Conservation (phyloP, 2,329 filamentous ascomycete species). For the Arachnomyces sp. region DNA sequence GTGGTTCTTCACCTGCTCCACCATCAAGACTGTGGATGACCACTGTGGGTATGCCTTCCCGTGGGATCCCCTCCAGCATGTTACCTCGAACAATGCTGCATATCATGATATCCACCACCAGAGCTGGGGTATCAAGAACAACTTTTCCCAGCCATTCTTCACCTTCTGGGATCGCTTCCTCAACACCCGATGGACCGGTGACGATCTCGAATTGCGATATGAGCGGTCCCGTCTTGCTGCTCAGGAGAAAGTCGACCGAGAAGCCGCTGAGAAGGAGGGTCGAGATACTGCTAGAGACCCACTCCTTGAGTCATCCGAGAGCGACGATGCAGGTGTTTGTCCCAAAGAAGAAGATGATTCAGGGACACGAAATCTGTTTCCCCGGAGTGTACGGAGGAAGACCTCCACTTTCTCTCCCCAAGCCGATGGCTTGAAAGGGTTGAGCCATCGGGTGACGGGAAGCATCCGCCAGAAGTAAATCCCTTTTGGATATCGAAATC, state of each 20-base stretch:
- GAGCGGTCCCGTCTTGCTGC: conserved; percentile 48
- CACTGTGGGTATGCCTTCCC: conserved; percentile 96
- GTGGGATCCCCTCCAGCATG: conserved; percentile 84
- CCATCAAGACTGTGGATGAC: conserved; percentile 94
- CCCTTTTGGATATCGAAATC: not conserved
- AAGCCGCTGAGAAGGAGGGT: conserved; percentile 26
- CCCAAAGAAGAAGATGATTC: conserved; percentile 17
- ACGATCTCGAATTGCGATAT: conserved; percentile 51
- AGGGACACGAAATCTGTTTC: conserved; percentile 6
- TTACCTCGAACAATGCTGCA: conserved; percentile 89
- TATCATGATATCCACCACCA: conserved; percentile 99
- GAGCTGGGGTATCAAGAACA: conserved; percentile 89
- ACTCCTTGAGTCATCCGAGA: conserved; percentile 8
- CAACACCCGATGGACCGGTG: conserved; percentile 74
- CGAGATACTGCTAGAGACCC: conserved; percentile 18
- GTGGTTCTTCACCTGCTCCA: conserved; percentile 79
- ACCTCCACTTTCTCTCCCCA: conserved; percentile 22
- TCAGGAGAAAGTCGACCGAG: conserved; percentile 48
- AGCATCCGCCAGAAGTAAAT: conserved; percentile 31
- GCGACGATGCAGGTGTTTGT: conserved; percentile 20
- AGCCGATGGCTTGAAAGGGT: conserved; percentile 27
- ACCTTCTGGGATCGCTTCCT: conserved; percentile 86
- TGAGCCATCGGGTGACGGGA: conserved; percentile 31
- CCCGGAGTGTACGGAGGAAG: conserved; percentile 27
- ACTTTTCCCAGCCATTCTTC: conserved; percentile 53